Evolutionary conservation across 352 stramenopile genomes (phyloP).

Genomic region (Pythium scleroteichum): DNA sequence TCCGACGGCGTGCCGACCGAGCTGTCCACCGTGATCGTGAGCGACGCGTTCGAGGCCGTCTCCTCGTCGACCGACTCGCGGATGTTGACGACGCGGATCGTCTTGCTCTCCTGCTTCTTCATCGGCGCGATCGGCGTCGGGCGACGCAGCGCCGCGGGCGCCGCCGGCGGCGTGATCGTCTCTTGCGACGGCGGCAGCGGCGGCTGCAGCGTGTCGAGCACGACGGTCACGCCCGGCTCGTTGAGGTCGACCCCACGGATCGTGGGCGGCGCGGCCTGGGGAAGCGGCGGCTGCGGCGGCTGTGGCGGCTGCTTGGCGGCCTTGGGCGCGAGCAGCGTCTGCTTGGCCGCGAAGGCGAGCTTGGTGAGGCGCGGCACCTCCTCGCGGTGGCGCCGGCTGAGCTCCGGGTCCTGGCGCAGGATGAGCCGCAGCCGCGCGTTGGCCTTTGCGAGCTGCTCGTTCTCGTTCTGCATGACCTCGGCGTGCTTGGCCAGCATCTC

Average conservation of each 20-base stretch:
- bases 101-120: slow-evolving; percentile 71
- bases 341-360: slow-evolving; percentile 71
- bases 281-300: slow-evolving; percentile 10
- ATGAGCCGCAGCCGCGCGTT: slow-evolving; percentile 84
- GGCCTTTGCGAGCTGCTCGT: slow-evolving; percentile 80
- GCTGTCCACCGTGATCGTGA: slow-evolving; percentile 47
- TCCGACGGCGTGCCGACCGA: slow-evolving; percentile 17
- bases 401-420: slow-evolving; percentile 78
- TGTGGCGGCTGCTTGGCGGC: slow-evolving; percentile 38
- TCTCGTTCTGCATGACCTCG: slow-evolving; percentile 78
- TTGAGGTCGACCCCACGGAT: slow-evolving; percentile 25
- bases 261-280: slow-evolving; percentile 16
- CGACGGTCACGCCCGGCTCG: slow-evolving; percentile 29
- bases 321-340: slow-evolving; percentile 42
- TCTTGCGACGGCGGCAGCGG: slow-evolving; percentile 29
- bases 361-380: slow-evolving; percentile 85
- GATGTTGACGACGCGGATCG: slow-evolving; percentile 77
- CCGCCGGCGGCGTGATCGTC: slow-evolving; percentile 22
- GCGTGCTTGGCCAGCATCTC: slow-evolving; percentile 74
- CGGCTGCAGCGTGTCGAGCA: slow-evolving; percentile 40
- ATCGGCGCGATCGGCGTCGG: slow-evolving; percentile 50
- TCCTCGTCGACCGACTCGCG: slow-evolving; percentile 47
- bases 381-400: slow-evolving; percentile 84
- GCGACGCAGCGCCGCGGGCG: slow-evolving; percentile 55
- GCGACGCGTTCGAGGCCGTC: slow-evolving; percentile 27